Percentiles rank a stretch among this genome's conserved stretches.
Evolutionary conservation across 306 rosid species (phyloP).

Genomic region (Prunus padus): DNA sequence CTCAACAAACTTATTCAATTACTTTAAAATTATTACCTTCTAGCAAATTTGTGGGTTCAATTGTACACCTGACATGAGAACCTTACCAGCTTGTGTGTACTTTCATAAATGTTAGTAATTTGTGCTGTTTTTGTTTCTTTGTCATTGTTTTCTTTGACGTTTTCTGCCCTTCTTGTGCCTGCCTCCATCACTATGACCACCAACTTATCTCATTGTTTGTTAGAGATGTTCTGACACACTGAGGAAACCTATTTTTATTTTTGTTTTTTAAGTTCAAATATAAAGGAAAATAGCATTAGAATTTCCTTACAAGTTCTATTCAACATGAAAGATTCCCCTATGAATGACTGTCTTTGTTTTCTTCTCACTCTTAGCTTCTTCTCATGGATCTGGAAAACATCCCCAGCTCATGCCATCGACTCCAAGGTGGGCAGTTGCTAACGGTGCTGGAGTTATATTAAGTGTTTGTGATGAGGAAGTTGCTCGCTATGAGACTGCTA

Average conservation of each 20-base stretch:
- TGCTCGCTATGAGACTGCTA: constrained; percentile 92
- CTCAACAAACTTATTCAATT: neutral
- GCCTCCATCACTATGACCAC: neutral
- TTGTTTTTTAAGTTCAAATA: neutral
- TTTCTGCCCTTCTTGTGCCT: neutral
- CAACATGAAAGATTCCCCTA: neutral
- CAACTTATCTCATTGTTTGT: neutral
- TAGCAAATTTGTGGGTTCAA: neutral
- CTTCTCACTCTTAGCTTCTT: constrained; percentile 49
- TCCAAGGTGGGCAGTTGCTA: constrained; percentile 99
- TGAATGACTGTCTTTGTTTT: constrained; percentile 20
- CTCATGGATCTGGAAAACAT: constrained; percentile 97
- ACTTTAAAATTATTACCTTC: neutral
- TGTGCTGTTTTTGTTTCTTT: neutral
- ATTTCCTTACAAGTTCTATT: neutral
- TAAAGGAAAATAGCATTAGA: neutral
- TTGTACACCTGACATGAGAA: neutral
- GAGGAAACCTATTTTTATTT: neutral
- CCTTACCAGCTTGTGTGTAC: neutral
- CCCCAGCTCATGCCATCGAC: constrained; percentile 95
- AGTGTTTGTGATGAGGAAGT: constrained; percentile 99
- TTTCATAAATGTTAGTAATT: neutral
- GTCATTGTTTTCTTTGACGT: neutral
- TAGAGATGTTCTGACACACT: neutral
- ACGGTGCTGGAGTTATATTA: constrained; percentile 97